Evolutionary conservation across 306 rosid species (phyloP).

Genomic region (Corylus avellana): DNA sequence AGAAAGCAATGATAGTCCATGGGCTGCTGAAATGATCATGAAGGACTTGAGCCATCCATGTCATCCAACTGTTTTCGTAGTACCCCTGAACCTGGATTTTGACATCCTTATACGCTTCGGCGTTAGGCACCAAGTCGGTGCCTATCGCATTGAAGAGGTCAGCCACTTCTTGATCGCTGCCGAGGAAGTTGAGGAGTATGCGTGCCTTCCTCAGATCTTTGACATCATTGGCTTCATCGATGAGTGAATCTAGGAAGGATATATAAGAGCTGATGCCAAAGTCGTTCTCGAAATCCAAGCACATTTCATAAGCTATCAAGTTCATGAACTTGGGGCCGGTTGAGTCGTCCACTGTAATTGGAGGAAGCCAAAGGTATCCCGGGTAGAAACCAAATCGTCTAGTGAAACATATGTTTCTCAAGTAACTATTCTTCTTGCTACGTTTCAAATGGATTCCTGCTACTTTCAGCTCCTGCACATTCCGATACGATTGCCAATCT

Average conservation of each 20-base stretch:
- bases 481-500: not conserved
- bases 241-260: conserved; percentile 23
- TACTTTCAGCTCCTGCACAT: conserved; percentile 17
- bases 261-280: conserved; percentile 21
- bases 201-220: conserved; percentile 9
- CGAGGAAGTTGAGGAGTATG: conserved; percentile 17
- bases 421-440: not conserved
- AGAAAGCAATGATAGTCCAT: conserved; percentile 21
- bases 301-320: conserved; percentile 31
- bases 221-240: conserved; percentile 14
- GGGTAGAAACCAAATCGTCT: not conserved
- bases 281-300: conserved; percentile 15
- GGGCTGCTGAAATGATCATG: conserved; percentile 29
- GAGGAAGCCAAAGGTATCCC: conserved; percentile 27
- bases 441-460: conserved; percentile 10
- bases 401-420: conserved; percentile 13
- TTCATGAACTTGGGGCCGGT: conserved; percentile 20
- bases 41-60: conserved; percentile 24
- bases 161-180: conserved; percentile 30
- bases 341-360: conserved; percentile 17
- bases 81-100: not conserved
- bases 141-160: conserved; percentile 24
- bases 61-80: conserved; percentile 19
- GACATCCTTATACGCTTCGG: not conserved
- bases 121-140: conserved; percentile 24